A percentile compares a stretch with the other conserved stretches of the same genome.
These are phyloP conservation scores for Neofusicoccum laricinum DNA, from an alignment of 2,329 filamentous ascomycete species.

Conservation along the genomic window DNA sequence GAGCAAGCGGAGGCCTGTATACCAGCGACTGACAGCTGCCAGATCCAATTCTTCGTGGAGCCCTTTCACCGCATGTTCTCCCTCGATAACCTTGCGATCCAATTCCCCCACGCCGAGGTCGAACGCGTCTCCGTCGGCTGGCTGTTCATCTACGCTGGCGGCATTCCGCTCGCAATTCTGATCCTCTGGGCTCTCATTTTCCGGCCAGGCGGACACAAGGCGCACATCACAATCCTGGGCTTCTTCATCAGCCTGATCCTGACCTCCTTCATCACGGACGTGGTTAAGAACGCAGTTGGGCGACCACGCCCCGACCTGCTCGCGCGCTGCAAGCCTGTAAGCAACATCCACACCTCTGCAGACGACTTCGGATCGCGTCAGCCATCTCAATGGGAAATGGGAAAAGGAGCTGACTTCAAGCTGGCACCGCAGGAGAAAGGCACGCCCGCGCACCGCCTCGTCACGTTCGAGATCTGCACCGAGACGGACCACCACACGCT, in stretches of 20 bases:
- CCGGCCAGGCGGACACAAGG: constrained; percentile 69
- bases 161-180: constrained; percentile 67
- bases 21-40: constrained; percentile 16
- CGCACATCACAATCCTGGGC: constrained; percentile 80
- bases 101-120: constrained; percentile 78
- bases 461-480: constrained; percentile 69
- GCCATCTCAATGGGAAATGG: no score
- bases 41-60: constrained; percentile 67
- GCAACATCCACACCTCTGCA: constrained; percentile 16
- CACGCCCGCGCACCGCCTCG: constrained; percentile 54
- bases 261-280: constrained; percentile 78
- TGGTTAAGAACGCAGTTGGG: constrained; percentile 82
- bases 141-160: constrained; percentile 76
- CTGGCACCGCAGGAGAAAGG: constrained; percentile 34
- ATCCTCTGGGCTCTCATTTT: constrained; percentile 62
- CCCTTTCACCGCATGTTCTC: constrained; percentile 96
- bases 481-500: constrained; percentile 65
- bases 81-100: constrained; percentile 77
- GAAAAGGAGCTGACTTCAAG: not conserved
- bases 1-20: constrained; percentile 15
- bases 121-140: constrained; percentile 79
- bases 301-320: constrained; percentile 83
- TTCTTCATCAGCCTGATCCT: constrained; percentile 73
- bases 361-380: no score
- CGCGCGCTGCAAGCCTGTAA: constrained; percentile 74